A percentile compares a stretch with the other conserved stretches of the same genome.
Conservation (phyloP, 2,329 filamentous ascomycete species). For the Byssochlamys sp. region DNA sequence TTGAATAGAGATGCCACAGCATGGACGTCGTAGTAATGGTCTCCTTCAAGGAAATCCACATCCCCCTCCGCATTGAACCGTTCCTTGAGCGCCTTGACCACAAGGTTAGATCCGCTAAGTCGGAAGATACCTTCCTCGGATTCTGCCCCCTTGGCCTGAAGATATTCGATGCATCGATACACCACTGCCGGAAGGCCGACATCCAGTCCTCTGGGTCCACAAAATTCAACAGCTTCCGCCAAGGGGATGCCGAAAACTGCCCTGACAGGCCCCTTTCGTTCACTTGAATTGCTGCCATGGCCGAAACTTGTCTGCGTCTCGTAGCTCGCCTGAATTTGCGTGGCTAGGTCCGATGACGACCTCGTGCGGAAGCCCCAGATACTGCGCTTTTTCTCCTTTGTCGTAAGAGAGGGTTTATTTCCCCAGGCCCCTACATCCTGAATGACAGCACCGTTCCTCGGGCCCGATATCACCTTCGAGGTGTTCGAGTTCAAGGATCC, state of each 20-base stretch:
- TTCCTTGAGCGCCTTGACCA: conserved; percentile 83
- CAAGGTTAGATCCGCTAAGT: conserved; percentile 88
- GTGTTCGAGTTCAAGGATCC: conserved; percentile 21
- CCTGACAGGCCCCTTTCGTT: conserved; percentile 47
- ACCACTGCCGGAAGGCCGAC: conserved; percentile 82
- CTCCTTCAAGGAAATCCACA: conserved; percentile 67
- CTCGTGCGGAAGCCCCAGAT: conserved; percentile 57
- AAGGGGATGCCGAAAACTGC: conserved; percentile 79
- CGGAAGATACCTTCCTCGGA: conserved; percentile 93
- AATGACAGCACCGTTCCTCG: conserved; percentile 75
- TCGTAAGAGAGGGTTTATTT: conserved; percentile 54
- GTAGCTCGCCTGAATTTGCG: conserved; percentile 23
- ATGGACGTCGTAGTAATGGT: conserved; percentile 87
- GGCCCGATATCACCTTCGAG: conserved; percentile 63
- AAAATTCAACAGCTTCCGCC: conserved; percentile 74
- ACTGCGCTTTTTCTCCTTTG: conserved; percentile 72
- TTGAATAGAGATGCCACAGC: conserved; percentile 91
- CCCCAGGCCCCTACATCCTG: conserved; percentile 77
- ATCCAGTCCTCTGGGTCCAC: conserved; percentile 59
- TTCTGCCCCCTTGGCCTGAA: conserved; percentile 70
- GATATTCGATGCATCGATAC: conserved; percentile 88
- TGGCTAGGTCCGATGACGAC: conserved; percentile 58
- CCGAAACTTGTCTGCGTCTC: conserved; percentile 39
- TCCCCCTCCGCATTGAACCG: conserved; percentile 91
- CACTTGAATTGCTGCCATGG: conserved; percentile 39